Conservation (phyloP, 345 rosid species). For the thale cress (Arabidopsis thaliana) region DNA sequence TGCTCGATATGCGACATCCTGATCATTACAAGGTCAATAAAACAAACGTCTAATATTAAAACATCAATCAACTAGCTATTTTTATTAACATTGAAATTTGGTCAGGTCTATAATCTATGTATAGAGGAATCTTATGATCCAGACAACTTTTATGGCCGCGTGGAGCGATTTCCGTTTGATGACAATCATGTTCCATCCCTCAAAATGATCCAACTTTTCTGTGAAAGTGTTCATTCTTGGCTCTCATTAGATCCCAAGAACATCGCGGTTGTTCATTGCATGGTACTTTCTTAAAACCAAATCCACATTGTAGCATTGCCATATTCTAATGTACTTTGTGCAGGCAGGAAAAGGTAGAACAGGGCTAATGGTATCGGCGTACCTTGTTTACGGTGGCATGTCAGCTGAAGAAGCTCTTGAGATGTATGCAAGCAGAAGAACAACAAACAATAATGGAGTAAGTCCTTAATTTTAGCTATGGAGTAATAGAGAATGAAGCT, state of each 20-base stretch:
- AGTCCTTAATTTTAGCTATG: conserved; percentile 29
- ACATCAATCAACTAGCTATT: not conserved
- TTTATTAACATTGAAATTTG: not conserved
- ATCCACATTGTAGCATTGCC: not conserved
- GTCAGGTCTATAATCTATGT: conserved; percentile 80
- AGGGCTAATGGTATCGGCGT: conserved; percentile 86
- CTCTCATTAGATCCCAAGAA: conserved; percentile 70
- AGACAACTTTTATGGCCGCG: conserved; percentile 74
- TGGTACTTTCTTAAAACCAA: conserved; percentile 53
- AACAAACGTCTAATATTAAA: not conserved
- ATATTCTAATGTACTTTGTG: conserved; percentile 37
- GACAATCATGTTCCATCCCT: conserved; percentile 95
- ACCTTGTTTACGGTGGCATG: conserved; percentile 87
- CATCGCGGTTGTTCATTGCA: conserved; percentile 87
- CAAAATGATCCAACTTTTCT: conserved; percentile 72
- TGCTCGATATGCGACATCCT: conserved; percentile 79
- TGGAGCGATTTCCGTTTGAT: conserved; percentile 82
- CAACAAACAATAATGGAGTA: conserved; percentile 97
- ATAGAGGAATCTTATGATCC: conserved; percentile 84
- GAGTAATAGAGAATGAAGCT: not conserved
- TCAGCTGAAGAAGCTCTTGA: conserved; percentile 83
- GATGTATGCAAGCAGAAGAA: conserved; percentile 80
- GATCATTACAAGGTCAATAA: conserved; percentile 77
- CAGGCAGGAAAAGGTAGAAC: conserved; percentile 99
- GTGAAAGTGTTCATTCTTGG: conserved; percentile 88